Base-by-base conservation (phyloP, 2,329 filamentous ascomycete species). In the Emericellopsis cladophorae region DNA sequence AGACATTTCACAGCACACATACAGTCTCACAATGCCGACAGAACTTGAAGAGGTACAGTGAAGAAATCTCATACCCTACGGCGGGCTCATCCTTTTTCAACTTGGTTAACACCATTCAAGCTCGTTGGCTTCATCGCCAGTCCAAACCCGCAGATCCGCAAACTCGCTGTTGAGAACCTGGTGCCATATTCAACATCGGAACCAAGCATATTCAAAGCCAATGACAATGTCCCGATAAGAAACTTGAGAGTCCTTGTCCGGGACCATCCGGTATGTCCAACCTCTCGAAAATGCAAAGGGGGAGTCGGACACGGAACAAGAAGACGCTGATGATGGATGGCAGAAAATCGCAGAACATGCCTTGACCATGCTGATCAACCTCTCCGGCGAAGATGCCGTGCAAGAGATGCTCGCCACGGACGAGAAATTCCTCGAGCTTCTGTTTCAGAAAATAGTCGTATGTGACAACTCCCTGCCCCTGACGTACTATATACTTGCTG, bases 281-380 rank as follows among this genome's bases (percentile, higher is more conserved):
- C 5, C 21, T 21, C 34, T 23, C 14, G 33, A 35, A 4, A 9
- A 29, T 9, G 12, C 3, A 12, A 29, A 9, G 26, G 26, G 8
- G 9, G 12, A 7, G 6, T 29, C 4, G 7, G 9, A 12, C 26
- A 29, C 12, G 6, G 26, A 12, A 29, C 26, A 12, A 29, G 9
- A 7, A 29, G 26, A 29, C 26, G 26, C 26, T 29, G 26, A 26
- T 21, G 16, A 24, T 16, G 15, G 2, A 16, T 12, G 5, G 8
- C 47, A 93, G 79, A 78, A 83, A 58, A 95, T 95, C 45, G 84
- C 90, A n/a, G 86, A 92, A 58, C 84, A 95, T 76, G 89, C 84
- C 31, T 65, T 95, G 49, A 93, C 80, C 12, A 90, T 95, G 50
- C 79, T 98, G 46, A 76, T 96, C 52, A 95, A 95, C 57, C 67